Base-by-base conservation (phyloP, 2,329 filamentous ascomycete species). In the Diaporthe longicolla region DNA sequence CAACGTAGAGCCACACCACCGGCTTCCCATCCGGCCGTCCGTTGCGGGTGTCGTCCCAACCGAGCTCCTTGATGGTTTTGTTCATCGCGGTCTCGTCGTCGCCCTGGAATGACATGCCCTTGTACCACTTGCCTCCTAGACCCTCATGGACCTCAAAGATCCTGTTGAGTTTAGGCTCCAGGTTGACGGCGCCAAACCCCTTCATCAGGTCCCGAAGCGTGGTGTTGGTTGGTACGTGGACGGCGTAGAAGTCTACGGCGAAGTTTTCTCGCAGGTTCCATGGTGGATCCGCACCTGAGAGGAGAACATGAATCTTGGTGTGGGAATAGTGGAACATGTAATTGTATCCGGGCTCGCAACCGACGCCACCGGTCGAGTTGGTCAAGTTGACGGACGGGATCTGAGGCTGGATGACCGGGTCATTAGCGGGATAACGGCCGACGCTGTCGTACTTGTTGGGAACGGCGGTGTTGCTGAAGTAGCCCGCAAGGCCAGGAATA, bases 341-440 rank as follows among this genome's bases (percentile, higher is more conserved):
- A 82, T 90, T 90, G 83, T 91, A 92, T 2, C 90, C 91, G 0
- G 88, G 89, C 77, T 92, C 90, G 74, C 88, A 88, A 54, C 90
- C 89, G 1, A 87, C 84, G 29, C 89, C 89, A 58, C 90, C 89
- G 0, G 88, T 88, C 0, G 87, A 85, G 81, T 92, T 91, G 61
- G 84, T 85, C 82, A 92, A 83, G 76, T 89, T 87, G 37, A 87
- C 84, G 0, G 88, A 88, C 0, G 89, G 88, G 74, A 88, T 86
- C 2, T 83, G 80, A 0, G 82, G 75, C 76, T 88, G 84, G 73
- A 87, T 83, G 10, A 78, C 78, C 0, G 89, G 87, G 26, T 83
- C 82, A 0, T 84, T 79, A 70, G 85, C 83, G 0, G 86, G 83
- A n/a, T 82, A 77, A 3, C 87, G 86, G 5, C 81, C 75, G 5